Evolutionary conservation across 345 rosid genomes (phyloP).

Genomic region (Aethionema arabicum): DNA sequence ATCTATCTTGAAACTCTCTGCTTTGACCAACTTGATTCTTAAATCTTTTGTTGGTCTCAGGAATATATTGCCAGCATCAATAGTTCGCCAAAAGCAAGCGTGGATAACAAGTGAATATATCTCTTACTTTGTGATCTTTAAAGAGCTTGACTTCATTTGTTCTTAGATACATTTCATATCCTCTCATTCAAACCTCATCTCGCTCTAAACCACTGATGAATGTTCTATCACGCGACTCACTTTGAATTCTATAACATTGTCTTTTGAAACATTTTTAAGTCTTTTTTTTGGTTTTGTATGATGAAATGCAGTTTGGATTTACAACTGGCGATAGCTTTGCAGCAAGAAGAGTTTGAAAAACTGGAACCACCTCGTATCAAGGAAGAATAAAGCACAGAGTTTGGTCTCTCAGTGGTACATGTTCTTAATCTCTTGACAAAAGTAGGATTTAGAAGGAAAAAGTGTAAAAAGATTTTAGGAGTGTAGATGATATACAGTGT

Average conservation of each 20-base stretch:
- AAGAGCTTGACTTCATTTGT: slow-evolving; percentile 1
- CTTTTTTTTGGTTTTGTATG: background rate
- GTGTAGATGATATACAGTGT: no score
- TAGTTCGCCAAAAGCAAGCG: slow-evolving; percentile 48
- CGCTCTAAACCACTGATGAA: background rate
- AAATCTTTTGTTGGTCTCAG: slow-evolving; percentile 40
- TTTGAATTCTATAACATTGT: no score
- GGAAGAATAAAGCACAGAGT: slow-evolving; percentile 40
- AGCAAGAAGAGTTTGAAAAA: slow-evolving; percentile 78
- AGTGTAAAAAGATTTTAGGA: no score
- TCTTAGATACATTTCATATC: no score
- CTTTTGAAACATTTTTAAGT: background rate
- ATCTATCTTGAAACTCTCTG: slow-evolving; percentile 5
- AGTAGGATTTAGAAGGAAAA: background rate
- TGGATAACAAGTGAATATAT: slow-evolving; percentile 56
- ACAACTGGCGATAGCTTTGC: slow-evolving; percentile 80
- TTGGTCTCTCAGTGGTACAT: slow-evolving; percentile 36
- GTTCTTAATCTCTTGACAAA: slow-evolving; percentile 42
- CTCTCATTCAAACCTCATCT: background rate
- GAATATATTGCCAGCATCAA: slow-evolving; percentile 63
- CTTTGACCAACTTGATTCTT: slow-evolving; percentile 18
- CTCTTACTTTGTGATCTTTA: slow-evolving; percentile 26
- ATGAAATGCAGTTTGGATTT: slow-evolving; percentile 58
- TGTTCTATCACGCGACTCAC: no score
- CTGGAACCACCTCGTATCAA: slow-evolving; percentile 47